Evolutionary conservation across 176 grass and related monocot species (phyloP).

Genomic region (Thinopyrum elongatum): DNA sequence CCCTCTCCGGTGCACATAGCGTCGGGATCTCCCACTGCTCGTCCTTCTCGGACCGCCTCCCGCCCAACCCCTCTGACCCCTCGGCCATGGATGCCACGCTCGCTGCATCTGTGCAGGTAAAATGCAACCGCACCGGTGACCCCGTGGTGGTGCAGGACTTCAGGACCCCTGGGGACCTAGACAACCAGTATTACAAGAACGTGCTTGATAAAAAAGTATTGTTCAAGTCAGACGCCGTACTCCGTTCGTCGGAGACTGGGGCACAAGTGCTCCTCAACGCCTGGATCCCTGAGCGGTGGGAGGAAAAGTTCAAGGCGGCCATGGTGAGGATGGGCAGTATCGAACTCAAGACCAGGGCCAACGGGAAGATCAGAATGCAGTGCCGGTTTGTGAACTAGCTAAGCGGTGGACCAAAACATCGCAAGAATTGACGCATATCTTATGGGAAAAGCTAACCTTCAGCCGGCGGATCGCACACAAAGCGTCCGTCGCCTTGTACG

Average conservation of each 20-base stretch:
- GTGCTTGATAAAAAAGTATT: neutral
- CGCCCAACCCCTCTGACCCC: neutral
- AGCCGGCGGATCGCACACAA: too few relatives aligned
- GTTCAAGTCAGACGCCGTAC: conserved; percentile 29
- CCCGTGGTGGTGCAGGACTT: neutral
- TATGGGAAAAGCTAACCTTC: too few relatives aligned
- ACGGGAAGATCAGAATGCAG: conserved; percentile 16
- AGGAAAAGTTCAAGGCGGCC: neutral
- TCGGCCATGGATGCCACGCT: neutral
- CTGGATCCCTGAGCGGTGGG: neutral
- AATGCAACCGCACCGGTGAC: neutral
- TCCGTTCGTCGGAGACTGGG: neutral
- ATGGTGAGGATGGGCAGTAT: conserved; percentile 25
- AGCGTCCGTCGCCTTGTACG: too few relatives aligned
- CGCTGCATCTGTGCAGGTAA: neutral
- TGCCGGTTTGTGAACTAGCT: neutral
- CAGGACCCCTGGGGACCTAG: conserved; percentile 1
- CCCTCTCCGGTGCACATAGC: conserved; percentile 47
- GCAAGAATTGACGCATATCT: neutral
- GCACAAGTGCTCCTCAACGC: neutral
- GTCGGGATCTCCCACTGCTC: conserved; percentile 37
- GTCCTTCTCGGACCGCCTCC: conserved; percentile 32
- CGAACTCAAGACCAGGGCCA: neutral
- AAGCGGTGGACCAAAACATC: too few relatives aligned
- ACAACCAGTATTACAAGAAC: conserved; percentile 41